These are phyloP conservation scores for Furcasterigmium sp. DNA, from an alignment of 2,329 filamentous ascomycete genomes.

Conservation along the genomic window DNA sequence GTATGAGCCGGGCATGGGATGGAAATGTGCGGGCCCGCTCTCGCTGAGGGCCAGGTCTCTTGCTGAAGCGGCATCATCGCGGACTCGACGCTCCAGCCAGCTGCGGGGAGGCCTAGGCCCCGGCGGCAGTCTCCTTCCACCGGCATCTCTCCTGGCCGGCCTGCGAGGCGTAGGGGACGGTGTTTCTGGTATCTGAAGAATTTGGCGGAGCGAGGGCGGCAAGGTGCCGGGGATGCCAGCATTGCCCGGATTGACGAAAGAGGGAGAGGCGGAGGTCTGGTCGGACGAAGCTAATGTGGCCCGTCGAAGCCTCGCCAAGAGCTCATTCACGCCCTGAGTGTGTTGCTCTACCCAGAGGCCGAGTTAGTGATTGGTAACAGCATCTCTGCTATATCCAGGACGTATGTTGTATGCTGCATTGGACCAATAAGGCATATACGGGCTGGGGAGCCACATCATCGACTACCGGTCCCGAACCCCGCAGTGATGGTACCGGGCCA, in stretches of 20 bases:
- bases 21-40: constrained; percentile 8
- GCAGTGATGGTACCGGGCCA: too few relatives aligned
- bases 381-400: too few relatives aligned
- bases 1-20: constrained; percentile 38
- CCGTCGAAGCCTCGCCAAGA: constrained; percentile 52
- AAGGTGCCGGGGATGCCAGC: constrained; percentile 29
- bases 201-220: constrained; percentile 52
- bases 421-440: too few relatives aligned
- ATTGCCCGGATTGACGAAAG: constrained; percentile 14
- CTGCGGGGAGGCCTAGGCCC: constrained; percentile 56
- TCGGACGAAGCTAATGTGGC: constrained; percentile 22
- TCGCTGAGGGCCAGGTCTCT: background rate
- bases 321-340: constrained; percentile 51
- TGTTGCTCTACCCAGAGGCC: constrained; percentile 19
- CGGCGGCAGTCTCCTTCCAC: constrained; percentile 47
- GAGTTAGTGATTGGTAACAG: too few relatives aligned
- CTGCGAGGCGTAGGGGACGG: constrained; percentile 45
- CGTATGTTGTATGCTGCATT: too few relatives aligned
- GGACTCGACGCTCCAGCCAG: constrained; percentile 37
- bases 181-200: constrained; percentile 55
- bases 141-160: constrained; percentile 33
- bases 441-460: too few relatives aligned
- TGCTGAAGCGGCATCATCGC: constrained; percentile 6
- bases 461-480: too few relatives aligned
- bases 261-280: constrained; percentile 4